Percentiles rank a stretch among this genome's conserved stretches.
These are phyloP conservation scores for Meyerozyma carpophila DNA, from an alignment of 1,139 yeast genomes.

Conservation along the genomic window DNA sequence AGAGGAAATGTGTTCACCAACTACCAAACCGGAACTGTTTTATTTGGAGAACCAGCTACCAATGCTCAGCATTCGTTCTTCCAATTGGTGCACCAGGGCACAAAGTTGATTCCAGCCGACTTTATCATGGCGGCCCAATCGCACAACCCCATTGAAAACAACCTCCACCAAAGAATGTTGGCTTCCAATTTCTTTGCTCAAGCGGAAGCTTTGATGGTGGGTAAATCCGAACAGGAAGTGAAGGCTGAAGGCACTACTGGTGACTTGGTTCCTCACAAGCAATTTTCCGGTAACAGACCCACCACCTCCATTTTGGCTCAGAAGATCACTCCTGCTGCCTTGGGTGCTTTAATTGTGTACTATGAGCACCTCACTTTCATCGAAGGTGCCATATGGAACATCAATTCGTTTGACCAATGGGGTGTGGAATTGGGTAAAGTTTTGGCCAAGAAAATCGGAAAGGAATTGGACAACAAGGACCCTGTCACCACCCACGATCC, in stretches of 20 bases:
- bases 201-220: conserved; percentile 96
- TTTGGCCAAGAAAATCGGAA: conserved; percentile 91
- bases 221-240: conserved; percentile 82
- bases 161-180: conserved; percentile 94
- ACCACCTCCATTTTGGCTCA: conserved; percentile 95
- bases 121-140: conserved; percentile 96
- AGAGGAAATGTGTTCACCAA: conserved; percentile 86
- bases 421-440: conserved; percentile 99
- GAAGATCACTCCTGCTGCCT: conserved; percentile 90
- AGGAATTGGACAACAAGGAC: conserved; percentile 65
- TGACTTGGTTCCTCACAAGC: conserved; percentile 87
- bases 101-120: conserved; percentile 94
- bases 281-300: conserved; percentile 97
- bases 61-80: conserved; percentile 99
- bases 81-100: conserved; percentile 99
- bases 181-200: conserved; percentile 98
- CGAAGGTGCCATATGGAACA: conserved; percentile 99
- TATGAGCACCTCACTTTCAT: conserved; percentile 96
- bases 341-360: conserved; percentile 95
- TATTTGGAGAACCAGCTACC: conserved; percentile 98
- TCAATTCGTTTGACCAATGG: conserved; percentile 99
- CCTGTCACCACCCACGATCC: conserved; percentile 70
- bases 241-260: conserved; percentile 86
- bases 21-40: conserved; percentile 92
- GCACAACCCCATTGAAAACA: conserved; percentile 93